Evolutionary conservation across 164 flowering plant species (phyloP), one percentile per base, ranked within the genome.

Genomic region (Nelumbo lutea): DNA sequence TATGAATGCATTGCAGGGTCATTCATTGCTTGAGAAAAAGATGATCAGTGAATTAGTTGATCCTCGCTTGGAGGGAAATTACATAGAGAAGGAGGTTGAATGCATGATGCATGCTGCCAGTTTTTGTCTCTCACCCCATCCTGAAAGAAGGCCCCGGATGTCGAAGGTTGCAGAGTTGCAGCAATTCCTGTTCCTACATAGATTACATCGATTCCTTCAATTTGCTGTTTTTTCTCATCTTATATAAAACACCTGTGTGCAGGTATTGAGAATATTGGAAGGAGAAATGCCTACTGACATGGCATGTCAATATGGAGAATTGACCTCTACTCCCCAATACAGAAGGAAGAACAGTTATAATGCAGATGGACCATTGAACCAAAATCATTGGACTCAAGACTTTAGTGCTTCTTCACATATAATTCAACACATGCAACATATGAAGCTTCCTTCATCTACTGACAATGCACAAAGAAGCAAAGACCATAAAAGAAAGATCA

Each of bases 61-160:
- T 65, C 83, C 78, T 8, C 47, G 74, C 52, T 61, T 80, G 64
- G 72, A 68, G 9, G 59, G 68, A 1, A 63, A 66, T 8, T 80
- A 69, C 52, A 42, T 46, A 1, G 62, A 57, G 9, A 57, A 66
- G 59, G 80, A 82, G 73, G 83, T 71, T 2, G 59, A 74, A 10
- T 61, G 75, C 52, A 76, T 80, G 83, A 72, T 78, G 70, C 53
- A 70, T 61, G 81, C 83, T 48, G 83, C 83, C 38, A 65, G 73
- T 42, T 75, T 75, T 61, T 82, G 85, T 43, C 62, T 78, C 59
- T 65, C 70, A 7, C 72, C 77, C 27, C 42, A 66, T 53, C 85
- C 83, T 5, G 70, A 82, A 53, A 45, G 50, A 43, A 73, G 83
- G 55, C 83, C 83, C 3, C 64, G 73, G 51, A 78, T 82, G 83